Base-by-base conservation (phyloP, 352 stramenopile species). In the Phytophthora fragariaefolia region DNA sequence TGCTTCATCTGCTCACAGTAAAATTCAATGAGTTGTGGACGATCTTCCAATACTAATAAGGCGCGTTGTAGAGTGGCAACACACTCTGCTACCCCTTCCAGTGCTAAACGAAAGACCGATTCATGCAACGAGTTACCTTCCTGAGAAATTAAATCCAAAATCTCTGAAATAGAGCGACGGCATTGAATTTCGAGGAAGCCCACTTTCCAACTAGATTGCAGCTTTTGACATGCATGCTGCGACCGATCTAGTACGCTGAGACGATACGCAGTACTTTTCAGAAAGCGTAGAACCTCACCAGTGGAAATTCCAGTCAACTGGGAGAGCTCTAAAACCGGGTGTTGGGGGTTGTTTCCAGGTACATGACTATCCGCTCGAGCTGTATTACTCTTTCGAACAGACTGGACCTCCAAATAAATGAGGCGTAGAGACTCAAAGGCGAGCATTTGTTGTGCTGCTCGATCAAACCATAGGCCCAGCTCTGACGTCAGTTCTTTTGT, bases 141-240 rank as follows among this genome's bases (percentile, higher is more conserved):
- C 27, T 77, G 46, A 28, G 56, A 63, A 66, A 91, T 87, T 3
- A 83, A 50, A 4, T 93, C 81, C n/a, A 85, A 53, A 40, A 91
- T 79, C 26, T 91, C 82, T 5, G 69, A 76, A 20, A 93, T 77
- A 1, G 84, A 82, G 3, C 71, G 68, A 0, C 81, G 81, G 30
- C 85, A 93, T 32, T 91, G 82, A 53, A 93, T 82, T 58, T 93
- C 85, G 1, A 93, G 63, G 64, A 93, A 93, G 7, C 81, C 81
- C 7, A 91, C 79, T 50, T 81, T 90, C 81, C 81, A 91, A 42
- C 77, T 91, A 3, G 78, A 79, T 24, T 88, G 82, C 20, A 88
- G 69, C 30, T 91, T 91, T 46, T 88, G 78, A 24, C 82, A 88
- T 0, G 80, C 70, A 34, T 89, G 79, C 30, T 91, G 80, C 0